Percentiles rank a stretch among this genome's conserved stretches.
phyloP scores from a whole-genome alignment of 306 rosid genomes.

The Malus sylvestris region DNA sequence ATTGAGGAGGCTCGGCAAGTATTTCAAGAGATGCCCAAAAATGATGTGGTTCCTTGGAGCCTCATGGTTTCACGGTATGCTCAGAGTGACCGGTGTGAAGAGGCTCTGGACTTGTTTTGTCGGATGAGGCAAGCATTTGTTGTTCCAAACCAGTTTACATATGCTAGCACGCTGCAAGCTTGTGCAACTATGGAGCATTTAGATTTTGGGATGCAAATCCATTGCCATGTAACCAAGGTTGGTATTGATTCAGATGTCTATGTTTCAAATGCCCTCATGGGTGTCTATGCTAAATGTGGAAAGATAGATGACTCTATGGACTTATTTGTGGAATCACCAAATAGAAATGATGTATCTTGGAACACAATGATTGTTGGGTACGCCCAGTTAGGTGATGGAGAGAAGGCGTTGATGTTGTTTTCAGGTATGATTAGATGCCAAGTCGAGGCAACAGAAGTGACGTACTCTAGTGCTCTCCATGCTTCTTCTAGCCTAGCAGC shows the following conservation, averaged over 20 bases:
- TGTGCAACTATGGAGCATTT: conserved; percentile 30
- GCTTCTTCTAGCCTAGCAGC: conserved; percentile 45
- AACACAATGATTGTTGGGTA: conserved; percentile 46
- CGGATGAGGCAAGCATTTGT: conserved; percentile 40
- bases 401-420: conserved; percentile 36
- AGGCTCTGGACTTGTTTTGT: conserved; percentile 38
- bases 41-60: conserved; percentile 46
- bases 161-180: conserved; percentile 41
- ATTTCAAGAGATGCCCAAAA: conserved; percentile 37
- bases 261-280: conserved; percentile 48
- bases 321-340: conserved; percentile 22
- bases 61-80: conserved; percentile 45
- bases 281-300: conserved; percentile 44
- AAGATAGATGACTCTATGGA: conserved; percentile 30
- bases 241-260: conserved; percentile 35
- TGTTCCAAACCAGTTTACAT: conserved; percentile 39
- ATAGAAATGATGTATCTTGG: conserved; percentile 42
- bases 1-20: conserved; percentile 22
- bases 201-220: conserved; percentile 33
- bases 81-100: conserved; percentile 32
- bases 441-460: conserved; percentile 38
- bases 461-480: conserved; percentile 42
- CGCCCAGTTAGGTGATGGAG: conserved; percentile 37
- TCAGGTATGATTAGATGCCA: conserved; percentile 21
- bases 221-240: conserved; percentile 29